These are phyloP conservation scores for Puccinellia tenuiflora DNA, from an alignment of 176 grass and related monocot genomes.

Conservation along the genomic window DNA sequence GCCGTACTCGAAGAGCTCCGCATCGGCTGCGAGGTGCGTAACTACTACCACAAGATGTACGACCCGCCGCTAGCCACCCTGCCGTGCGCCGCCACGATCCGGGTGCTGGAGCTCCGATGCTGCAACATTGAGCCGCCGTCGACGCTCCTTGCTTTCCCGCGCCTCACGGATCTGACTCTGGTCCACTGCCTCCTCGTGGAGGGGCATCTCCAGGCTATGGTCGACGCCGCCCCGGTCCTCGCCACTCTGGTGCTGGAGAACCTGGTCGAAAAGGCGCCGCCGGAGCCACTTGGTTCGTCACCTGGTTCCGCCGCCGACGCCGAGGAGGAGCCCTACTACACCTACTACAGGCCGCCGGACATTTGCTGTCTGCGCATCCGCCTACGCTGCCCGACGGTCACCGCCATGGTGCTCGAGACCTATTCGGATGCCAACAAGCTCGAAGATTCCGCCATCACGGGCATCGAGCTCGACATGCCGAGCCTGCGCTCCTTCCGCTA, in stretches of 20 bases:
- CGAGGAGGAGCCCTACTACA: too few relatives aligned
- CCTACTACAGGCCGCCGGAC: background rate
- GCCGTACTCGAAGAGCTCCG: too few relatives aligned
- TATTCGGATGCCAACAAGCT: background rate
- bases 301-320: too few relatives aligned
- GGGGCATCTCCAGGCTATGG: background rate
- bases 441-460: background rate
- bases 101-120: too few relatives aligned
- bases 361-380: background rate
- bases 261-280: background rate
- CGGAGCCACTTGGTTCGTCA: too few relatives aligned
- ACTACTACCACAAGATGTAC: too few relatives aligned
- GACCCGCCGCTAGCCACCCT: too few relatives aligned
- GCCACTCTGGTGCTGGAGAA: background rate
- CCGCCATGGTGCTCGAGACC: background rate
- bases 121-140: too few relatives aligned
- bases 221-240: background rate
- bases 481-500: background rate
- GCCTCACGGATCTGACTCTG: too few relatives aligned
- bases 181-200: background rate
- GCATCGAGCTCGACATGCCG: background rate
- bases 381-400: background rate
- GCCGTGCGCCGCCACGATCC: too few relatives aligned
- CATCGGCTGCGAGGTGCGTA: too few relatives aligned
- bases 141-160: too few relatives aligned